Evolutionary conservation across 2,329 filamentous ascomycete species (phyloP).

Genomic region (Cladophialophora exuberans): DNA sequence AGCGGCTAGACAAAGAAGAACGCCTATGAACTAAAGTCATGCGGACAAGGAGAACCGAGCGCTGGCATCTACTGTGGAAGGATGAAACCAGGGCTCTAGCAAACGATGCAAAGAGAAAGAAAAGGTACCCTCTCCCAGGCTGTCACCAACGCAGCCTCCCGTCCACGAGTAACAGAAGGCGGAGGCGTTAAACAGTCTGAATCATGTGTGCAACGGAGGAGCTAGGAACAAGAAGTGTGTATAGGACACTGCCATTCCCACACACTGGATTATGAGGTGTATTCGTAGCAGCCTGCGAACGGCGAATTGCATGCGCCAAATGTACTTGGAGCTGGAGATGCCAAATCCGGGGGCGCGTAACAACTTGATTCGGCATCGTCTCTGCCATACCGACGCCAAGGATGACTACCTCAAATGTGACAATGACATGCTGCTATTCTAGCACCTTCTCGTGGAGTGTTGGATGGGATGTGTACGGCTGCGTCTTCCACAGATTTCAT

Average conservation of each 20-base stretch:
- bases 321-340: slow-evolving; percentile 3
- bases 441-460: too few species aligned
- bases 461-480: too few species aligned
- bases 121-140: slow-evolving; percentile 5
- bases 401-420: background rate
- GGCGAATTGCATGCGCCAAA: slow-evolving; percentile 9
- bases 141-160: slow-evolving; percentile 10
- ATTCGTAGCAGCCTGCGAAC: slow-evolving; percentile 11
- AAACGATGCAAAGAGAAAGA: slow-evolving; percentile 3
- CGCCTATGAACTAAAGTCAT: slow-evolving; percentile 11
- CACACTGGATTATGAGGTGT: background rate
- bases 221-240: background rate
- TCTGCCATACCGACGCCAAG: background rate
- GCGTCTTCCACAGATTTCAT: too few species aligned
- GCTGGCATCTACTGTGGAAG: slow-evolving; percentile 12
- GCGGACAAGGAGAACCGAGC: slow-evolving; percentile 8
- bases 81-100: background rate
- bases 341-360: slow-evolving; percentile 12
- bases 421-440: background rate
- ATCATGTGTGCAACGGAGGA: slow-evolving; percentile 1
- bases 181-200: background rate
- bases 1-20: background rate
- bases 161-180: slow-evolving; percentile 7
- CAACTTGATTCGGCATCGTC: too few species aligned
- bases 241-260: background rate